Percentiles rank a stretch among this genome's conserved stretches.
Evolutionary conservation across 306 rosid genomes (phyloP).

Genomic region (Myrica gale): DNA sequence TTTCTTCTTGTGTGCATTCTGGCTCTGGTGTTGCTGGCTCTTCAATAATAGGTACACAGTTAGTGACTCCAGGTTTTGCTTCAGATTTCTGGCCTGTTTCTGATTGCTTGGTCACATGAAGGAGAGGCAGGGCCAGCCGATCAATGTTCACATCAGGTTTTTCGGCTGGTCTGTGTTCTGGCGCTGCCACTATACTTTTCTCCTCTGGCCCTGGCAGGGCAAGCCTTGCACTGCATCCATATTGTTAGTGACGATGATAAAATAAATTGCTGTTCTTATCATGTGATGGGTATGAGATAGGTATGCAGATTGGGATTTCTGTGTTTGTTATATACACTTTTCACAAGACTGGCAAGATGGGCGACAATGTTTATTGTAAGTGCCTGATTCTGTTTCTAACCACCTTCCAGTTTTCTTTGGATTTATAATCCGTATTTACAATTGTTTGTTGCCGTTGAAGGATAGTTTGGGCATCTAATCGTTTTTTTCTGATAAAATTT

Average conservation of each 20-base stretch:
- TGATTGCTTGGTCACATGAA: conserved; percentile 48
- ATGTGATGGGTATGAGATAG: conserved; percentile 15
- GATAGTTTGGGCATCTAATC: neutral
- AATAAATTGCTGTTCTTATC: conserved; percentile 15
- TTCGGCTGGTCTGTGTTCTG: conserved; percentile 41
- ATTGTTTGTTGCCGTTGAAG: neutral
- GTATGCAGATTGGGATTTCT: neutral
- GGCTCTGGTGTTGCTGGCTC: conserved; percentile 95
- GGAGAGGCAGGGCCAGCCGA: conserved; percentile 55
- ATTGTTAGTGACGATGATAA: conserved; percentile 34
- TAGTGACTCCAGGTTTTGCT: conserved; percentile 33
- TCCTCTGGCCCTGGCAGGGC: conserved; percentile 94
- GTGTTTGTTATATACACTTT: neutral
- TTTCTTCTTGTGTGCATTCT: conserved; percentile 47
- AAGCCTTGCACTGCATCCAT: conserved; percentile 88
- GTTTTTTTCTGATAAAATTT: neutral
- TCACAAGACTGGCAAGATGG: neutral
- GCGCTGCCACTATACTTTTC: conserved; percentile 55
- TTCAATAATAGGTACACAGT: conserved; percentile 87
- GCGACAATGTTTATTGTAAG: neutral
- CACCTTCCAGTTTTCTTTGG: neutral
- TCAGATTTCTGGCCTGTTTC: conserved; percentile 41
- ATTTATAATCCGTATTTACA: conserved; percentile 9
- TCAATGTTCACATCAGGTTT: conserved; percentile 34
- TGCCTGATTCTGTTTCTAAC: neutral